Evolutionary conservation across 2,329 filamentous ascomycete species (phyloP), one percentile per base, ranked within the genome.

Genomic region (Botrytis squamosa): DNA sequence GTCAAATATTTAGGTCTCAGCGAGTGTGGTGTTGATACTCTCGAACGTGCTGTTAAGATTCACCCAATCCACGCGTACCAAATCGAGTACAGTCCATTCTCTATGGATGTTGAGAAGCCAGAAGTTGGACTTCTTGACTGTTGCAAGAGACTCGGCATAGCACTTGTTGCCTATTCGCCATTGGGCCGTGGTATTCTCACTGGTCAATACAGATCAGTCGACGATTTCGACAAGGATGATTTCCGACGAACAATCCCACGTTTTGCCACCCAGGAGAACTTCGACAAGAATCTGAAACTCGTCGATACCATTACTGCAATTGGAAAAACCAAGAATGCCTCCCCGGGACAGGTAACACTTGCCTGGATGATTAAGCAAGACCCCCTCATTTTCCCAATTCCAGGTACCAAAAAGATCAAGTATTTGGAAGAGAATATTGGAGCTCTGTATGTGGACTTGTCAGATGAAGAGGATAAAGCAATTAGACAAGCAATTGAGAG

Each of bases 321-420:
- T 14, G 88, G 87, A 0, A 81, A 84, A 63, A 82, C 80, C 72
- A 90, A 91, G 81, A 84, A 78, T 25, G 84, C 83, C 62, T 89
- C 89, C 0, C 77, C 88, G 0, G 84, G 84, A 1, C 86, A 92
- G 78, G 78, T 92, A 42, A 86, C 88, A 4, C 82, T 92, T 52
- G 89, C 89, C 0, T 92, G 90, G 89, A 77, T 92, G 75, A 78
- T 90, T 75, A 85, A 85, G 9, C 88, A 91, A 77, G 87, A 87
- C 0, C 83, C 86, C 3, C 86, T 90, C 76, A 83, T 91, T 71
- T 86, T 89, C 77, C 87, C 90, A 0, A 91, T 87, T 67, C 87
- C 84, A 0, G 86, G 85, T 7, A 87, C 85, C 0, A 85, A 83
- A 78, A 84, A 79, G 71, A 79, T 84, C 49, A 81, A 82, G 75